Evolutionary conservation across 1,139 yeast species (phyloP), one percentile per base, ranked within the genome.

Genomic region (Trichomonascaceae sp.): DNA sequence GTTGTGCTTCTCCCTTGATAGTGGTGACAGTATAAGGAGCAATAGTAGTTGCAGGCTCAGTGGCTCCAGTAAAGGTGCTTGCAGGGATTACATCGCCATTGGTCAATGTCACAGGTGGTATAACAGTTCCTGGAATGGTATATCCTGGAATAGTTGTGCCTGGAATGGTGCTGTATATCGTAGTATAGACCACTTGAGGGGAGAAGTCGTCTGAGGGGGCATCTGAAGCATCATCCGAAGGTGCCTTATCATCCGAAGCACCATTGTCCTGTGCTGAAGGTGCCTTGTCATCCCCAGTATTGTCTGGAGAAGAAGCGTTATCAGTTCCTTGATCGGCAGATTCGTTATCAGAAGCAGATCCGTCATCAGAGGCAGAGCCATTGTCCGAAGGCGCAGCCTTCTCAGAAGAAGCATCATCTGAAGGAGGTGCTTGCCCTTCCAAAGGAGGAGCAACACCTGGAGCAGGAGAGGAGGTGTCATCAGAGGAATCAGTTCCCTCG

Each of bases 41-140:
- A n/a, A 52, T 43, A 10, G 63, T 59, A 7, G 58, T 57, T 19
- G 59, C 64, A 13, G 59, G 56, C 17, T 53, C 24, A 15, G 62
- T 58, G 12, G 51, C 17, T 24, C 52, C 58, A 18, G 56, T 53
- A 3, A 49, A 46, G 12, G 58, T 53, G 15, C 55, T 50, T n/a
- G 56, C 56, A 32, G 63, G 56, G 15, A 56, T 48, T 6, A 57
- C 46, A 32, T 13, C 32, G 4, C 19, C 32, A 22, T 22, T 22
- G 3, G 18, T 22, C 19, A 45, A 8, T 3, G 47, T 45, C 27
- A 15, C 19, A 45, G 47, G 47, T 2, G 47, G 36, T 8, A 45
- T 45, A 45, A 24, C 22, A 32, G 39, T 50, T 13, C 52, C 52
- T 15, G 43, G 47, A 5, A 41, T 17, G 10, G 52, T 50, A 20